Base-by-base conservation (phyloP, 305 asterid genomes). In the Fraxinus paxiana region DNA sequence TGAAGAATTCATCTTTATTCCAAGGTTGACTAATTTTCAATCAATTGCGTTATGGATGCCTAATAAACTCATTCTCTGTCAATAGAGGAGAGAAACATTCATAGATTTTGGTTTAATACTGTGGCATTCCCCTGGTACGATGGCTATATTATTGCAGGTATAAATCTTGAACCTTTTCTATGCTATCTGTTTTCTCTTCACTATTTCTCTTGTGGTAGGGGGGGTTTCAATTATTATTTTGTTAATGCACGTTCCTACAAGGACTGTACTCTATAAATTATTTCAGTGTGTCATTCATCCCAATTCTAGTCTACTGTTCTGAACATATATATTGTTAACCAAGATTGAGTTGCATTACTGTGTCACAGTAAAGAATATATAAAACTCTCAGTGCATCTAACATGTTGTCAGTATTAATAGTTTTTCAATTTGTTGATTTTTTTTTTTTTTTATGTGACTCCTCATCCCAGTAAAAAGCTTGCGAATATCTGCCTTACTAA, bases 71-170 rank as follows among this genome's bases (percentile, higher is more conserved):
- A 73, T 81, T 74, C 20, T 77, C 12, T 80, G 79, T 4, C 41
- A 22, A 67, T 76, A 92, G 93, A 88, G 83, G 87, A 82, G 85
- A 74, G 88, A 79, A 75, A 33, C 75, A 37, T 89, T 85, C 73
- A 85, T 74, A 75, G 91, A 88, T 73, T 81, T 92, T 79, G 93
- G 91, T 63, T 91, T 87, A 4, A 28, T 85, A 41, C 82, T 92
- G 26, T 92, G 95, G 93, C 80, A 83, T 80, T 90, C 95, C 33
- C 87, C 85, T 76, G 97, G 95, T 38, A 92, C 97, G 69, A 72
- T 88, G 8, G 90, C 92, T 26, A 83, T 89, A 6, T 90, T 92
- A 71, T 63, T 91, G 80, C 94, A 91, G 94, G 96, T 90, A 87
- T 18, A 9, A 71, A 18, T 33, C 73, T 33, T 3, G 30, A 9